Evolutionary conservation across 148 eudicot genomes (phyloP), one percentile per base, ranked within the genome.

Genomic region (Chenopodium berlandieri): DNA sequence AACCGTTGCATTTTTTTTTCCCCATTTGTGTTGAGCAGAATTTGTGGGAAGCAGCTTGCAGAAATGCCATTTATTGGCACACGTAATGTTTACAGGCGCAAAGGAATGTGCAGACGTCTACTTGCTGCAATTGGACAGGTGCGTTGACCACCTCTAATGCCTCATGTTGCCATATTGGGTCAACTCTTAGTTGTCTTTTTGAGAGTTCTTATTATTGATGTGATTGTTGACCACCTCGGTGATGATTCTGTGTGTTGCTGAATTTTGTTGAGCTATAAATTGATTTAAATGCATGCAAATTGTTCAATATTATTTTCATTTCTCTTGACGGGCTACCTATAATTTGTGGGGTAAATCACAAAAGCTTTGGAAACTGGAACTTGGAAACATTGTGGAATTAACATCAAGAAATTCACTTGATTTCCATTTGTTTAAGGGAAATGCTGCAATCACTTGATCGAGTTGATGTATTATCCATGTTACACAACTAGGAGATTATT

Each of bases 11-110:
- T 2, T 23, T 71, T 50, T 75, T 69, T 69, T 40, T 40, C 5
- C 4, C 6, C 7, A 76, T 8, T 8, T 34, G 9, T 78, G 78
- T 71, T 83, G 79, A 82, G 78, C 85, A 95, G 99, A 88, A 90
- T 95, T 73, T 95, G 88, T 83, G 99, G 97, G 37, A 89, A 84
- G 86, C 88, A 85, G 71, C 83, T 96, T 75, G 98, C 99, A 40
- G 99, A 96, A 91, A 96, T 96, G 99, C 99, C 99, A 75, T 96
- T 94, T 75, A 90, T 96, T 76, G 99, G 94, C 76, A 96, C 99
- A 71, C 93, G 99, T 40, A 79, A 88, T 84, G 81, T 79, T 65
- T 91, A 92, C 79, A 88, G 99, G 85, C 98, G 95, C 67, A 92
- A 94, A 87, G 99, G 99, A 81, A 91, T 96, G 99, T 92, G 97